Conservation (phyloP, 768 basidiomycete species). For the Atractiella rhizophila region DNA sequence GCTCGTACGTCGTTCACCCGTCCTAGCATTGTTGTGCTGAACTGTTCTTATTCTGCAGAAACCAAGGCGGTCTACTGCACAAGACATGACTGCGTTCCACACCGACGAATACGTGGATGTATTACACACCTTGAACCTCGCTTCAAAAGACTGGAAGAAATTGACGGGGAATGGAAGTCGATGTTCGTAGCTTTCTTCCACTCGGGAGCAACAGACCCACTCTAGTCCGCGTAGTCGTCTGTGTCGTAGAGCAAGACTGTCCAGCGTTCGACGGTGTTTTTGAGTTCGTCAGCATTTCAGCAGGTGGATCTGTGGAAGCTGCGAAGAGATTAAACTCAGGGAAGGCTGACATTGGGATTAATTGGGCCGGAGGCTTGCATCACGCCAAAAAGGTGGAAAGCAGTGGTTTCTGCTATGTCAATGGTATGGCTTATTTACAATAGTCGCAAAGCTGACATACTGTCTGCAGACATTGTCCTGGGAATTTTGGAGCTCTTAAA, state of each 20-base stretch:
- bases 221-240: constrained; percentile 16
- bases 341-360: constrained; percentile 56
- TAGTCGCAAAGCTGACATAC: not conserved
- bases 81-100: constrained; percentile 78
- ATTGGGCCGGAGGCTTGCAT: constrained; percentile 95
- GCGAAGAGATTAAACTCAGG: constrained; percentile 57
- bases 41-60: constrained; percentile 25
- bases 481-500: constrained; percentile 75
- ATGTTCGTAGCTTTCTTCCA: constrained; percentile 32
- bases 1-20: constrained; percentile 31
- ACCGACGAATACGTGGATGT: constrained; percentile 97
- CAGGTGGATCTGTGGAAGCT: constrained; percentile 77
- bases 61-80: constrained; percentile 42
- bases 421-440: constrained; percentile 25
- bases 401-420: constrained; percentile 95
- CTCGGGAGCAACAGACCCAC: not conserved
- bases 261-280: constrained; percentile 89
- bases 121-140: constrained; percentile 61
- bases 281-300: constrained; percentile 88
- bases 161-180: constrained; percentile 59
- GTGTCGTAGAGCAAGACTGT: constrained; percentile 67
- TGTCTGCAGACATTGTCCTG: constrained; percentile 47
- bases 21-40: not conserved
- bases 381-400: constrained; percentile 98
- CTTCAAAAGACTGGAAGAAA: constrained; percentile 46